A percentile compares a stretch with the other conserved stretches of the same genome.
These are phyloP conservation scores for Yamadazyma olivae DNA, from an alignment of 805 yeast species.

Conservation along the genomic window DNA sequence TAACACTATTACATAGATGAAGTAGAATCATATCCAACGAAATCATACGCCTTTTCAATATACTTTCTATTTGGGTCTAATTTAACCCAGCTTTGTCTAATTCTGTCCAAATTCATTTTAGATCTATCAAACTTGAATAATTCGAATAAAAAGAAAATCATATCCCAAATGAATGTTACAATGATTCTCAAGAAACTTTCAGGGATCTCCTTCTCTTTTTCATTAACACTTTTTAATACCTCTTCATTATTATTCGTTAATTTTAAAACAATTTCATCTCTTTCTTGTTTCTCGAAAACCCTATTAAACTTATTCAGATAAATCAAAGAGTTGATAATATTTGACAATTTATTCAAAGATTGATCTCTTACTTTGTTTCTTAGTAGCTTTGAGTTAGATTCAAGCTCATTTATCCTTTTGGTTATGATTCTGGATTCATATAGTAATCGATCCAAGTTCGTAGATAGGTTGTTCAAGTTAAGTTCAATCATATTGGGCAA, in stretches of 20 bases:
- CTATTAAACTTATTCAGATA: conserved; percentile 28
- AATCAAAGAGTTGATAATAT: conserved; percentile 23
- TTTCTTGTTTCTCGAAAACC: conserved; percentile 30
- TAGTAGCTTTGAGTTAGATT: conserved; percentile 27
- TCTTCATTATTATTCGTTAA: conserved; percentile 24
- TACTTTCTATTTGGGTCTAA: conserved; percentile 39
- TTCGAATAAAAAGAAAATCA: conserved; percentile 28
- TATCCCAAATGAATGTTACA: conserved; percentile 31
- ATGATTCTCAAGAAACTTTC: conserved; percentile 18
- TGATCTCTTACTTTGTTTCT: conserved; percentile 26
- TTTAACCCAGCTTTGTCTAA: conserved; percentile 34
- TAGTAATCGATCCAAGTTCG: conserved; percentile 34
- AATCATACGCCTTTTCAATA: conserved; percentile 34
- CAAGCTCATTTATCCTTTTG: conserved; percentile 39
- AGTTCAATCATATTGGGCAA: conserved; percentile 24
- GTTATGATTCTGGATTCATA: conserved; percentile 40
- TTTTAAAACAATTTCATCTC: conserved; percentile 21
- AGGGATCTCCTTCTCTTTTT: conserved; percentile 1
- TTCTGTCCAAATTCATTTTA: conserved; percentile 42
- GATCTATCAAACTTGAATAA: conserved; percentile 37
- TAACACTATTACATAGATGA: not conserved
- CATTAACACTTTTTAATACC: conserved; percentile 4
- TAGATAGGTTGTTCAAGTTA: conserved; percentile 27
- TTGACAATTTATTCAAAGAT: conserved; percentile 21
- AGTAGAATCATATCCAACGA: conserved; percentile 19